Evolutionary conservation across 1,284 basidiomycete genomes (phyloP).

Genomic region (Leccinum subspadiceum): DNA sequence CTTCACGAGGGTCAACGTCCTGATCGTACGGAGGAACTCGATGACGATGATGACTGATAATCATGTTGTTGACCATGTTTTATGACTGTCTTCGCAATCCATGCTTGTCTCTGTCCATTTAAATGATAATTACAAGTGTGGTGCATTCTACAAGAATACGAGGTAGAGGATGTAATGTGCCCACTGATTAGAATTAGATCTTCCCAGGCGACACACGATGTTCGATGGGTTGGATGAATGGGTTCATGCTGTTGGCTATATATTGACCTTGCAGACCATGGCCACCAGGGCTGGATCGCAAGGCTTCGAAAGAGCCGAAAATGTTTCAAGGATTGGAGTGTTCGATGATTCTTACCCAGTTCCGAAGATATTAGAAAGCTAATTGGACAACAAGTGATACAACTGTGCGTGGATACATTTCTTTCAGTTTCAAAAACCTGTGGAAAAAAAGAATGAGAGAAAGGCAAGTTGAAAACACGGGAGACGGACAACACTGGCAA

Average conservation of each 20-base stretch:
- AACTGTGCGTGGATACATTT: slow-evolving; percentile 1
- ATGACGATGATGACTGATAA: slow-evolving; percentile 47
- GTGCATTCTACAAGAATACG: slow-evolving; percentile 4
- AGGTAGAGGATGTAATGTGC: slow-evolving; percentile 22
- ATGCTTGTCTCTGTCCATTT: not conserved
- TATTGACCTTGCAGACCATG: slow-evolving; percentile 58
- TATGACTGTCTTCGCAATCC: not conserved
- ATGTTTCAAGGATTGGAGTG: not conserved
- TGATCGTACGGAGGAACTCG: slow-evolving; percentile 41
- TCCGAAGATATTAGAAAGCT: not conserved
- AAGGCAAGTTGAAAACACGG: not conserved
- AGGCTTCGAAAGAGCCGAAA: slow-evolving; percentile 69
- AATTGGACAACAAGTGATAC: slow-evolving; percentile 1
- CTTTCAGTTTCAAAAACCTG: slow-evolving; percentile 45
- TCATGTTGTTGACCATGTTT: not conserved
- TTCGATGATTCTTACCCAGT: not conserved
- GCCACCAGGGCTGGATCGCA: slow-evolving; percentile 36
- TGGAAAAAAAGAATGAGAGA: not conserved
- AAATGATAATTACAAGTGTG: not conserved
- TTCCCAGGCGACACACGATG: slow-evolving; percentile 24
- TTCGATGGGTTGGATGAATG: slow-evolving; percentile 21
- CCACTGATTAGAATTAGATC: slow-evolving; percentile 14
- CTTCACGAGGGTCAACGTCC: slow-evolving; percentile 35
- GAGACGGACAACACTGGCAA: slow-evolving; percentile 76
- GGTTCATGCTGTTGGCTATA: slow-evolving; percentile 55